Evolutionary conservation across 2,329 filamentous ascomycete species (phyloP).

Genomic region (Cladosporium halotolerans): DNA sequence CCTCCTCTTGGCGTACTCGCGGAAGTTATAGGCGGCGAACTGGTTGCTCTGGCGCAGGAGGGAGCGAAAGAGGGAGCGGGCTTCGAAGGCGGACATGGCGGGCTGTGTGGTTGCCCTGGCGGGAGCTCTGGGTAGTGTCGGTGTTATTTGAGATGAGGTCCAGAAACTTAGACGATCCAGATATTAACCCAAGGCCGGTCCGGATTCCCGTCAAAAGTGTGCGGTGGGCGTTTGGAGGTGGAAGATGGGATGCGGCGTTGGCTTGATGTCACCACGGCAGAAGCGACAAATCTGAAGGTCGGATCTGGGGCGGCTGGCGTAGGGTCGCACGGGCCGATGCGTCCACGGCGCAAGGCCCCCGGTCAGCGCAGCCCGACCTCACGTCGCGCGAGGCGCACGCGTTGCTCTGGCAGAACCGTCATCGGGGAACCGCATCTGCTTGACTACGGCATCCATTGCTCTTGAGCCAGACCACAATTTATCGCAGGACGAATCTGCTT

Average conservation of each 20-base stretch:
- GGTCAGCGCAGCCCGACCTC: background rate
- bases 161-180: no score
- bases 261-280: background rate
- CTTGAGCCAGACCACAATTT: no score
- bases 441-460: background rate
- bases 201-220: no score
- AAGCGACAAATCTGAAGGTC: background rate
- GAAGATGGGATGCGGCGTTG: background rate
- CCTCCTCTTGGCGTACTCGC: slow-evolving; percentile 88
- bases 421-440: background rate
- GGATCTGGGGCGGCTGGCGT: background rate
- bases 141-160: no score
- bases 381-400: background rate
- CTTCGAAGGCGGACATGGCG: slow-evolving; percentile 18
- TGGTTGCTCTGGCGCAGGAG: slow-evolving; percentile 78
- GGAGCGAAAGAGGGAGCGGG: slow-evolving; percentile 62
- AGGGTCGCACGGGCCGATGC: background rate
- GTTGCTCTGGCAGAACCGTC: background rate
- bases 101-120: background rate
- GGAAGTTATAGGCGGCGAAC: slow-evolving; percentile 94
- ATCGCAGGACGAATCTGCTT: no score
- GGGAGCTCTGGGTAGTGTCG: background rate
- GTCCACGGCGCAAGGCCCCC: background rate
- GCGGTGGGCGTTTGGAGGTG: background rate
- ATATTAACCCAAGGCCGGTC: no score